Evolutionary conservation across 108 stramenopile genomes (phyloP), one percentile per base, ranked within the genome.

Genomic region (Pseudonitzschia multistriata): DNA sequence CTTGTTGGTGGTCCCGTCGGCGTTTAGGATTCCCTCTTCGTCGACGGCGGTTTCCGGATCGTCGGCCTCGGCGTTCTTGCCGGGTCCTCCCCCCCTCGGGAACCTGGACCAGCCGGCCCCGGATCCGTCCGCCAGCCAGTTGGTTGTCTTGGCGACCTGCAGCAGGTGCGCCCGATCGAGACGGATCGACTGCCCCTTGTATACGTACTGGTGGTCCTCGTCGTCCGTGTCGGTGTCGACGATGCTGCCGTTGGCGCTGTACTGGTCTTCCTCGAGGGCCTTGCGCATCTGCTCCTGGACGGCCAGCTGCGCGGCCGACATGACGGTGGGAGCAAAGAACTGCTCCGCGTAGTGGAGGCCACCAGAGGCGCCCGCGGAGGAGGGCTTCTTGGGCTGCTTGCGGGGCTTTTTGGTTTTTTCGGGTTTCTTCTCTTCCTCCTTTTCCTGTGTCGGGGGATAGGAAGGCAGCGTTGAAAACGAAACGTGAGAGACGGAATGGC

Each of bases 221-320:
- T 73, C 78, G 30, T 79, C 79, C 6, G 80, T 76, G 78, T 83
- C 85, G 25, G 83, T 73, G 27, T 84, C 86, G 5, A 91, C 85
- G 54, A 92, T 82, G 60, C 78, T 80, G 15, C 90, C 93, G 42
- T 81, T 61, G 27, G 90, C 93, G 5, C 85, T 87, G 64, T 94
- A 91, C 54, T 85, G 83, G 65, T 94, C 93, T 74, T 94, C 93
- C 67, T 94, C 93, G 36, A 94, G 62, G 4, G 85, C 88, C 5
- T 81, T 74, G 22, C 93, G 87, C 93, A 91, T 89, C 78, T 91
- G 90, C 53, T 94, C 90, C 53, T 89, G 83, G 48, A 87, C 88
- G 2, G 88, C 87, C 34, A 82, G 61, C 62, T 91, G 90, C n/a
- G 86, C 86, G 39, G 85, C 70, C 30, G 85, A 78, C 53, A 77